Base-by-base conservation (phyloP, 192 early-diverging fungal genomes). In the Chytriomyces sp. region DNA sequence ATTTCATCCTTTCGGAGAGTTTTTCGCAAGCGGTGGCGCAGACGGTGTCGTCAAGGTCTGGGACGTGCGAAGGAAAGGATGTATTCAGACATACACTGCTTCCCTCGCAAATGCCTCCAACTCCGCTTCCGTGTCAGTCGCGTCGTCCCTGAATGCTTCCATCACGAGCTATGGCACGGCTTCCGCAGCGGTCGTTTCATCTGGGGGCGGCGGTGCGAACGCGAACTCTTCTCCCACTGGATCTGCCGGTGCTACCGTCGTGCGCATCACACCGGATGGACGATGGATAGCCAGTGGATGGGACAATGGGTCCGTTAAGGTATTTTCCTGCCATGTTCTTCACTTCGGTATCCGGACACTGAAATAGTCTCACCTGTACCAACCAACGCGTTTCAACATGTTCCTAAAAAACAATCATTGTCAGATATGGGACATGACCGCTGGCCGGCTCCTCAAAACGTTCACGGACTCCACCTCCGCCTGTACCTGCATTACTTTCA, bases 1-100 rank as follows among this genome's bases (percentile, higher is more conserved):
- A 65, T 89, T 85, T 76, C 88, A 89, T 75, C 88, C 88, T 0
- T 89, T 87, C 75, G 88, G 88, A 26, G 88, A 89, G 33, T 89
- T 89, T 62, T 89, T 89, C 71, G 86, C 87, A 2, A 86, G 84
- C 3, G 87, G 84, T 19, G 89, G 87, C 2, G 36, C 49, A 8
- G 88, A 89, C 59, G 55, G 58, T 25, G 64, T 82, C 0, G 76
- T 87, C 7, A 89, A 89, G 65, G 80, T 89, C 3, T 89, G 88
- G 88, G 88, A 89, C 64, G 81, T 89, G 12, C 55, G 83, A 52
- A 71, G 86, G 32, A 89, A 84, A 70, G 85, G 83, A 1, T 89
- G 84, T 64, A 86, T 89, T 56, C 88, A 89, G 53, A 88, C 88
- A 0, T 89, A 87, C 78, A 17, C 61, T n/a, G 81, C 79, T 28